Conservation (phyloP, 495 filamentous ascomycete genomes). For the Penicillium verhagenii region DNA sequence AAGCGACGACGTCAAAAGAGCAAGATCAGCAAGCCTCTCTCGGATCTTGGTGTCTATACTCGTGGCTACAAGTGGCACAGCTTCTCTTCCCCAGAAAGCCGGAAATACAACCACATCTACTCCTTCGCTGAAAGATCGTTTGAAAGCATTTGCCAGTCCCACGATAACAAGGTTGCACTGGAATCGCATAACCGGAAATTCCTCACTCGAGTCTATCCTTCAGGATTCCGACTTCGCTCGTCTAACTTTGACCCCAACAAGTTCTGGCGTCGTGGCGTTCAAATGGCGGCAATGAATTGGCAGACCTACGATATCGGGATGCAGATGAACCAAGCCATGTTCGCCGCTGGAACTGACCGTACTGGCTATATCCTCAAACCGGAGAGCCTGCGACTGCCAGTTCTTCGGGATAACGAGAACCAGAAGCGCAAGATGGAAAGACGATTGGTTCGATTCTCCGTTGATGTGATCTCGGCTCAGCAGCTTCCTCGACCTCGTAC, state of each 20-base stretch:
- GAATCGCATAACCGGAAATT: slow-evolving; percentile 87
- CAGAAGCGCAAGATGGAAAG: slow-evolving; percentile 51
- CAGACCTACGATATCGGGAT: slow-evolving; percentile 94
- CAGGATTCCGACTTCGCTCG: slow-evolving; percentile 72
- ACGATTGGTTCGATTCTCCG: slow-evolving; percentile 75
- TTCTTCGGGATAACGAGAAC: slow-evolving; percentile 42
- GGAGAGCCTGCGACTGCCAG: slow-evolving; percentile 67
- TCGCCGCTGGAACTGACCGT: slow-evolving; percentile 83
- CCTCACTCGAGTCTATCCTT: slow-evolving; percentile 92
- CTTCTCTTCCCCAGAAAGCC: slow-evolving; percentile 72
- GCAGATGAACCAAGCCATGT: slow-evolving; percentile 98
- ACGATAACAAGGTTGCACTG: slow-evolving; percentile 68
- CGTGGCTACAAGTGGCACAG: slow-evolving; percentile 80
- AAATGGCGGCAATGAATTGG: slow-evolving; percentile 98
- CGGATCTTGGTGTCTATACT: slow-evolving; percentile 85
- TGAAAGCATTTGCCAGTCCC: slow-evolving; percentile 67
- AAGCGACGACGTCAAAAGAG: slow-evolving; percentile 62
- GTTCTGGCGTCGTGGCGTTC: slow-evolving; percentile 92
- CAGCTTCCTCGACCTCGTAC: slow-evolving; percentile 81
- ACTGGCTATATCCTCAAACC: slow-evolving; percentile 95
- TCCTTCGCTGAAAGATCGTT: slow-evolving; percentile 89
- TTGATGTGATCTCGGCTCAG: slow-evolving; percentile 90
- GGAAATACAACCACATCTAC: slow-evolving; percentile 86
- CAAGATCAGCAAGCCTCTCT: slow-evolving; percentile 82
- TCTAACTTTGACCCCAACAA: slow-evolving; percentile 89